Percentiles rank a stretch among this genome's conserved stretches.
Conservation (phyloP, 1,139 yeast species). For the Ogataea hybrid region DNA sequence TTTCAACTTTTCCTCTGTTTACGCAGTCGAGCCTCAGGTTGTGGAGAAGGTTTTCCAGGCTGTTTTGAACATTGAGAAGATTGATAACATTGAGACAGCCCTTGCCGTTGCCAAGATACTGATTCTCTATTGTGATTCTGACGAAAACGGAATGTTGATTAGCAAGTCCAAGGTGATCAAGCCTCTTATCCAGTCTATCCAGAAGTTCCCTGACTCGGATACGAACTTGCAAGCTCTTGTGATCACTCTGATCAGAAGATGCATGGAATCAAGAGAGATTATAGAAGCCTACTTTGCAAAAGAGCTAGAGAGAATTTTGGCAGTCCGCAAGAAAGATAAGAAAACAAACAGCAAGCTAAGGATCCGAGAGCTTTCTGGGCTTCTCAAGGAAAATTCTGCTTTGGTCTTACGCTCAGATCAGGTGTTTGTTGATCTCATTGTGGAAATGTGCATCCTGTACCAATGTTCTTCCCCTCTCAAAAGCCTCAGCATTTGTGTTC, state of each 20-base stretch:
- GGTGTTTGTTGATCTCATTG: slow-evolving; percentile 51
- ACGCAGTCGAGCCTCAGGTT: slow-evolving; percentile 34
- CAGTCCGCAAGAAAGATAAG: slow-evolving; percentile 12
- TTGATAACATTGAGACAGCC: slow-evolving; percentile 47
- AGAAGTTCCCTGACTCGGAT: slow-evolving; percentile 28
- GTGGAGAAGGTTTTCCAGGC: slow-evolving; percentile 42
- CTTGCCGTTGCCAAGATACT: slow-evolving; percentile 51
- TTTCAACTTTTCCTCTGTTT: slow-evolving; percentile 30
- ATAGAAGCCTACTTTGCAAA: slow-evolving; percentile 48
- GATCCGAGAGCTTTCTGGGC: slow-evolving; percentile 43
- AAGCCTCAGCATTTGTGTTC: slow-evolving; percentile 17
- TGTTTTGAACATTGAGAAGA: slow-evolving; percentile 39
- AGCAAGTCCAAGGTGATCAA: slow-evolving; percentile 40
- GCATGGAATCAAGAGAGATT: slow-evolving; percentile 61
- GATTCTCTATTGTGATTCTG: slow-evolving; percentile 50
- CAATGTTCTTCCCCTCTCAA: slow-evolving; percentile 44
- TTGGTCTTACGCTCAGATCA: slow-evolving; percentile 60
- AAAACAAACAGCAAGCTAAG: slow-evolving; percentile 10
- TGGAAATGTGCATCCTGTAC: slow-evolving; percentile 47
- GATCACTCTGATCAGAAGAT: slow-evolving; percentile 57
- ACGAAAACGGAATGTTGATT: slow-evolving; percentile 39
- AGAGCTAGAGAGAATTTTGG: slow-evolving; percentile 42
- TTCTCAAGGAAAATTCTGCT: slow-evolving; percentile 55
- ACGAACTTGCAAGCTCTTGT: slow-evolving; percentile 35
- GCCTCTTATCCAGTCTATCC: slow-evolving; percentile 31